Percentiles rank a stretch among this genome's conserved stretches.
Conservation (phyloP, 306 rosid species). For the Fragaria ananassa region DNA sequence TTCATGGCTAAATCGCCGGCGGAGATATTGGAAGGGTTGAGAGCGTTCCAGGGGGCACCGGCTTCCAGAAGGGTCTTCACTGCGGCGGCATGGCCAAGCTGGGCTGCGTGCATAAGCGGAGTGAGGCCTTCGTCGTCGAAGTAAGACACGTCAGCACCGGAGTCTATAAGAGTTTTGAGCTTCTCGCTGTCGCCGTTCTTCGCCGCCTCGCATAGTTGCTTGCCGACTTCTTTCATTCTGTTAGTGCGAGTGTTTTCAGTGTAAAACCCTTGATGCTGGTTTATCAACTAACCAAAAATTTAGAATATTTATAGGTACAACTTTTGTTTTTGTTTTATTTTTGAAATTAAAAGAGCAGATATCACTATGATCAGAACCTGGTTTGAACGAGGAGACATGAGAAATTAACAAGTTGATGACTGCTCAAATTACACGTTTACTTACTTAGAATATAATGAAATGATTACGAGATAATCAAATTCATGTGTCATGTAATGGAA, state of each 20-base stretch:
- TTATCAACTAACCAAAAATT: neutral
- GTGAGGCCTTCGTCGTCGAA: slow-evolving; percentile 69
- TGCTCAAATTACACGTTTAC: too few species aligned
- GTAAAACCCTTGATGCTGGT: neutral
- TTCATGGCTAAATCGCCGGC: slow-evolving; percentile 79
- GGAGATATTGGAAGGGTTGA: slow-evolving; percentile 70
- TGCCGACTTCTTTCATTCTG: slow-evolving; percentile 25
- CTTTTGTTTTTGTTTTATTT: too few species aligned
- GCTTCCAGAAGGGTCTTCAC: slow-evolving; percentile 57
- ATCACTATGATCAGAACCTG: too few species aligned
- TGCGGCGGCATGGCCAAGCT: slow-evolving; percentile 60
- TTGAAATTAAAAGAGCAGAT: too few species aligned
- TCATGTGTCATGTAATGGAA: too few species aligned
- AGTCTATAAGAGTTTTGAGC: slow-evolving; percentile 42
- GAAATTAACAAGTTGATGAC: too few species aligned
- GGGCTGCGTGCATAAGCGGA: slow-evolving; percentile 91
- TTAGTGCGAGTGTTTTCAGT: too few species aligned
- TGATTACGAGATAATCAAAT: too few species aligned
- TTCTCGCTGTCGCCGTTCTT: slow-evolving; percentile 50
- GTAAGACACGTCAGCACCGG: slow-evolving; percentile 58
- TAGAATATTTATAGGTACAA: too few species aligned
- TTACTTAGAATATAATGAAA: too few species aligned
- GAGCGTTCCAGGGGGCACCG: slow-evolving; percentile 96
- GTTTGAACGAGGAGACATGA: too few species aligned
- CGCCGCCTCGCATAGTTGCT: slow-evolving; percentile 69